These are phyloP conservation scores for Cladosporium sp. DNA, from an alignment of 2,329 filamentous ascomycete genomes.

Conservation along the genomic window DNA sequence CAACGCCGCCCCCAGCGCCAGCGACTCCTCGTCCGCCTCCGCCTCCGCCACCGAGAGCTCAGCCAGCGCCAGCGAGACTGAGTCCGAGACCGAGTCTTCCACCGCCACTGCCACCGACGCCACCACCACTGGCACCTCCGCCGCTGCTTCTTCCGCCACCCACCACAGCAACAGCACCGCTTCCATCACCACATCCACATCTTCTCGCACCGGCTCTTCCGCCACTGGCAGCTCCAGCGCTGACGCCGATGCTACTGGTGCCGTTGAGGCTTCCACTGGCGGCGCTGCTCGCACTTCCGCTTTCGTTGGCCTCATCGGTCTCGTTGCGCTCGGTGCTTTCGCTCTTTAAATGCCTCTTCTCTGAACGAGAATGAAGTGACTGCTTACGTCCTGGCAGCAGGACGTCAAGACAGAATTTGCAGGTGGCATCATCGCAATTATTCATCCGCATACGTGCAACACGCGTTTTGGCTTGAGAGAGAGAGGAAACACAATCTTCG, in stretches of 20 bases:
- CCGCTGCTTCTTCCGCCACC: conserved; percentile 25
- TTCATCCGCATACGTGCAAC: not conserved
- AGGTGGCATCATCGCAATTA: not conserved
- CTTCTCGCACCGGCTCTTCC: conserved; percentile 5
- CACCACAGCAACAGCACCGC: conserved; percentile 10
- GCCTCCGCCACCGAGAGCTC: conserved; percentile 3
- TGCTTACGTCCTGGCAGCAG: too few species aligned
- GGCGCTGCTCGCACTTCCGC: conserved; percentile 27
- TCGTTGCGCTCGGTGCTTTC: conserved; percentile 31
- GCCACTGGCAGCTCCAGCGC: not conserved
- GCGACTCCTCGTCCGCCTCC: not conserved
- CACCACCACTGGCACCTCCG: conserved; percentile 25
- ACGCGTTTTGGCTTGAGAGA: not conserved
- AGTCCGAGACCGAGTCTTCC: conserved; percentile 25
- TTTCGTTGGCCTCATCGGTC: conserved; percentile 29
- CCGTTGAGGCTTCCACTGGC: not conserved
- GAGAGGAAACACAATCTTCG: not conserved
- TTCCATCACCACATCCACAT: conserved; percentile 10
- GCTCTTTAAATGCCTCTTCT: conserved; percentile 23
- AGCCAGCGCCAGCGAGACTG: not conserved
- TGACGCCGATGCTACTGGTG: not conserved
- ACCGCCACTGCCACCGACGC: conserved; percentile 28
- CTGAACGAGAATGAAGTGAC: not conserved
- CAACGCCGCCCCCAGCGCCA: conserved; percentile 15
- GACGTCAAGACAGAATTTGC: too few species aligned